A percentile compares a stretch with the other conserved stretches of the same genome.
phyloP scores from a whole-genome alignment of 2,329 filamentous ascomycete species.

The Geosmithia putterillii region DNA sequence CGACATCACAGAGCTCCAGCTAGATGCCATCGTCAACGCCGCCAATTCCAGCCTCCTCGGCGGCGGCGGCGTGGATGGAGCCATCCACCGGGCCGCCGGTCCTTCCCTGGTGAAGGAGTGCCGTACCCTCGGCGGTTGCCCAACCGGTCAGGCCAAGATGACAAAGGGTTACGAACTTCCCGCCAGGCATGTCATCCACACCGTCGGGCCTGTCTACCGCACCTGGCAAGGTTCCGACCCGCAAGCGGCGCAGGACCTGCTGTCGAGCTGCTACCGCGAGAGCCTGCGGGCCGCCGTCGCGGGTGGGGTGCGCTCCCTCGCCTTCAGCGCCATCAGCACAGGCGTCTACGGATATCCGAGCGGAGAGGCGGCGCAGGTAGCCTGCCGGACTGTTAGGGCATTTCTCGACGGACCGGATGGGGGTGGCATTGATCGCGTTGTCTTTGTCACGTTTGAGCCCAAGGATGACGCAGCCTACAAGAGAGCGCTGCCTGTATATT shows the following conservation, averaged over 20 bases:
- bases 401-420: slow-evolving; percentile 38
- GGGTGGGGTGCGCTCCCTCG: slow-evolving; percentile 56
- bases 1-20: slow-evolving; percentile 69
- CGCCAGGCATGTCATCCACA: slow-evolving; percentile 71
- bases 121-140: slow-evolving; percentile 55
- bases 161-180: slow-evolving; percentile 68
- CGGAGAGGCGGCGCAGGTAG: slow-evolving; percentile 57
- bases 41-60: slow-evolving; percentile 70
- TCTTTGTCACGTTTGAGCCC: slow-evolving; percentile 74
- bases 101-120: slow-evolving; percentile 58
- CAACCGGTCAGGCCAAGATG: slow-evolving; percentile 70
- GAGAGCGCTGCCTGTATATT: slow-evolving; percentile 39
- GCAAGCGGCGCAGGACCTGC: slow-evolving; percentile 28
- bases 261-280: slow-evolving; percentile 53
- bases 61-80: slow-evolving; percentile 82
- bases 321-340: slow-evolving; percentile 77
- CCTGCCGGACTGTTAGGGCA: slow-evolving; percentile 43
- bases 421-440: slow-evolving; percentile 52
- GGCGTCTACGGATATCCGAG: slow-evolving; percentile 85
- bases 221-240: slow-evolving; percentile 11
- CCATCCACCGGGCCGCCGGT: slow-evolving; percentile 79
- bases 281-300: slow-evolving; percentile 62
- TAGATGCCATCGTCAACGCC: slow-evolving; percentile 86
- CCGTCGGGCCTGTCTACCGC: slow-evolving; percentile 74
- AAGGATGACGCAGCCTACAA: slow-evolving; percentile 71